Conservation (phyloP, 2,329 filamentous ascomycete species). For the Xylaria sp. region DNA sequence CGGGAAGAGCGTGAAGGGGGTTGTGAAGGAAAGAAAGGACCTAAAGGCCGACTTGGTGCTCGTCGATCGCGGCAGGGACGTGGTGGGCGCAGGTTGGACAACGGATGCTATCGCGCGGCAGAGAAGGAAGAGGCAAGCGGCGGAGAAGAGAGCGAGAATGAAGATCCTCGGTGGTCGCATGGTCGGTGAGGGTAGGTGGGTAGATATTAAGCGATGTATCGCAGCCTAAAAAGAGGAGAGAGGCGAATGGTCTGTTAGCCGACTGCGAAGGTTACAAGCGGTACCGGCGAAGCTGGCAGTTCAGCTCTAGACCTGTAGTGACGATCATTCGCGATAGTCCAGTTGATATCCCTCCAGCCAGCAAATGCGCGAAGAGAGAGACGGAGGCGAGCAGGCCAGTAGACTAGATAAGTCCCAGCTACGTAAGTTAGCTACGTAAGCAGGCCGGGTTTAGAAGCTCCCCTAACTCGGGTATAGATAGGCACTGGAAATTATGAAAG, state of each 20-base stretch:
- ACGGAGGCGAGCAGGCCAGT: neutral
- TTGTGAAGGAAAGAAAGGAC: slow-evolving; percentile 75
- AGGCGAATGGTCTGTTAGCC: neutral
- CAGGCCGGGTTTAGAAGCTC: slow-evolving; percentile 12
- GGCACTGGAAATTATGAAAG: slow-evolving; percentile 12
- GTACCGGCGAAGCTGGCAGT: slow-evolving; percentile 44
- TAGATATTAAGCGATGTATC: slow-evolving; percentile 4
- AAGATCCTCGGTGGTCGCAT: slow-evolving; percentile 67
- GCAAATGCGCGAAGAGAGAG: slow-evolving; percentile 1
- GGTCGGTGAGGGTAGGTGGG: slow-evolving; percentile 47
- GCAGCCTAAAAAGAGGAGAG: neutral
- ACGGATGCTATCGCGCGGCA: slow-evolving; percentile 63
- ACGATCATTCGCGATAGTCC: slow-evolving; percentile 42
- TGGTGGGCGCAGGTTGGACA: slow-evolving; percentile 46
- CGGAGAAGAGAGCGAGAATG: slow-evolving; percentile 65
- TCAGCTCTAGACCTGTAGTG: slow-evolving; percentile 42
- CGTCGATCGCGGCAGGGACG: slow-evolving; percentile 43
- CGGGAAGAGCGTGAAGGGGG: slow-evolving; percentile 89
- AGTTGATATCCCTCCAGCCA: slow-evolving; percentile 4
- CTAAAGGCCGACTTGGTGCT: slow-evolving; percentile 59
- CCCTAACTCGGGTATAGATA: slow-evolving; percentile 10
- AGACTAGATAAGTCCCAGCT: neutral
- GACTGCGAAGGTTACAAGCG: slow-evolving; percentile 19
- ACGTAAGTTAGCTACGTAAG: slow-evolving; percentile 9
- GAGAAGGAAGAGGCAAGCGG: slow-evolving; percentile 65